These are phyloP conservation scores for Aspergillus versicolor DNA, from an alignment of 2,329 filamentous ascomycete species.

Conservation along the genomic window DNA sequence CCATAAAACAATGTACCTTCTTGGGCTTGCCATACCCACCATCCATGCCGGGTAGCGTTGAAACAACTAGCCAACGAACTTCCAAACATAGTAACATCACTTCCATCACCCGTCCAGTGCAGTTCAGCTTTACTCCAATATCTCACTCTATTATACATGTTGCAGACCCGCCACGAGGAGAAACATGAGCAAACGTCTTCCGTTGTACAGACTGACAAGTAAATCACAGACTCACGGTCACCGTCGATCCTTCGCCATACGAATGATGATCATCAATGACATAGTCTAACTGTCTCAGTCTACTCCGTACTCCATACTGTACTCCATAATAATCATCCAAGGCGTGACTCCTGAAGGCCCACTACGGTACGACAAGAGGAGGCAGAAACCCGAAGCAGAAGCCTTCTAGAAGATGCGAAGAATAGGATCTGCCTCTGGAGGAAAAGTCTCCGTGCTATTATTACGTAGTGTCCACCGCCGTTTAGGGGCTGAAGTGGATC, in stretches of 20 bases:
- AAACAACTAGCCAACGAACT: background rate
- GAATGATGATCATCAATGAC: background rate
- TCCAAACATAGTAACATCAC: background rate
- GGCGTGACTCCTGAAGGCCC: background rate
- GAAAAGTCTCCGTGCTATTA: background rate
- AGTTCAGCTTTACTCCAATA: background rate
- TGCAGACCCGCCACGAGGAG: background rate
- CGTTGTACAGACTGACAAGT: background rate
- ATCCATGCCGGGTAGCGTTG: background rate
- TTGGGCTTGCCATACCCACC: too few species aligned
- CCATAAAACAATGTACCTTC: background rate
- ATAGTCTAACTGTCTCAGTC: background rate
- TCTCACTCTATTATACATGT: background rate
- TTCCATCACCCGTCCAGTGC: background rate
- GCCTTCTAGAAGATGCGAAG: constrained; percentile 25
- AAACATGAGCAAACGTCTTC: background rate
- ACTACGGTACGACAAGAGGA: background rate
- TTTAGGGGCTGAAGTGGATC: background rate
- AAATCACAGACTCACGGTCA: background rate
- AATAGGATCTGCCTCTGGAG: constrained; percentile 2
- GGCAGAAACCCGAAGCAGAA: constrained; percentile 5
- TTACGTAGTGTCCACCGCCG: background rate
- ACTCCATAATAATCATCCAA: background rate
- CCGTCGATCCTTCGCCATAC: background rate
- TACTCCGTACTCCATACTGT: background rate